Base-by-base conservation (phyloP, 768 basidiomycete species). In the Fistulinella prunicolor region DNA sequence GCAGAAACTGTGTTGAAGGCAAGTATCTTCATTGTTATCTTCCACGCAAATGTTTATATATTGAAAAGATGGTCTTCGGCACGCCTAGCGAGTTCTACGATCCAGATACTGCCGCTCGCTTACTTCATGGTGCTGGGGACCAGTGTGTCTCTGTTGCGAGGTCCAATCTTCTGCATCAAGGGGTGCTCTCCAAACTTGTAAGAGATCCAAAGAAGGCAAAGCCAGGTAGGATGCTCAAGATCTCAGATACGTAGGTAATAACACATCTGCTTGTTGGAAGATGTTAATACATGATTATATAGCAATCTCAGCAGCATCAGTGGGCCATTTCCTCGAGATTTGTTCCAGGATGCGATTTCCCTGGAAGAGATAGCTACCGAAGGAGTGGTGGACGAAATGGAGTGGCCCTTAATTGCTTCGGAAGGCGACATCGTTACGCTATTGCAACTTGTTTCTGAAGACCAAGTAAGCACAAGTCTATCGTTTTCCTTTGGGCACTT, bases 401-500 rank as follows among this genome's bases (percentile, higher is more conserved):
- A 86, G 46, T 96, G 94, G 93, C 81, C 89, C 0, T 62, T 91
- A 38, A 70, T 86, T 24, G 82, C 89, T 4, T 80, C 80, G 3
- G 91, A 92, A 54, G 92, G 94, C 8, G 89, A 94, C 54, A 73
- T 82, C 41, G 86, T 88, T 13, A 80, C 84, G 0, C 66, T 95
- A 50, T 69, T 92, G 26, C 79, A 89, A 50, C 72, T 92, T n/a
- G 81, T 85, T n/a, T 94, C 92, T 0, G 84, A 89, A 49, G 77
- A 83, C 51, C 84, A 85, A 71, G 89, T 84, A 56, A 55, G 70
- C 46, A 34, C 30, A n/a, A 23, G 13, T 29, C 13, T 7, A 45
- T 21, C 23, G 17, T 32, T 21, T 13, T 22, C 26, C 16, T 7
- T 22, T 13, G 7, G 9, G 17, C 21, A 30, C 8, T 17, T 38